A percentile compares a stretch with the other conserved stretches of the same genome.
Evolutionary conservation across 768 basidiomycete species (phyloP).

Genomic region (Lyophyllum atratum): DNA sequence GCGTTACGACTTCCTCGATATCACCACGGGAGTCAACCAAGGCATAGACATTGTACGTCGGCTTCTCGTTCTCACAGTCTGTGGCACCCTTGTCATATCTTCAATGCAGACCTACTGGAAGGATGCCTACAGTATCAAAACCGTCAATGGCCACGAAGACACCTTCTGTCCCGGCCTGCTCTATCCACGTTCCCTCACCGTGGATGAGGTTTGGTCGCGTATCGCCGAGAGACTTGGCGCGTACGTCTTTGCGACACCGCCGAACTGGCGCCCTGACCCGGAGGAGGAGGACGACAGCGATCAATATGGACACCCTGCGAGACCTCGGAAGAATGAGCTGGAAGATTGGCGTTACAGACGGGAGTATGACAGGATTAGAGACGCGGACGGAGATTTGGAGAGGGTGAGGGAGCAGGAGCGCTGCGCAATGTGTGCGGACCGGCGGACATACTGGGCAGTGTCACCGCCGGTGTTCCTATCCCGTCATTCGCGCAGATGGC

Average conservation of each 20-base stretch:
- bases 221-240: conserved; percentile 11
- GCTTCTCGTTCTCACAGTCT: background rate
- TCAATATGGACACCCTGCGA: background rate
- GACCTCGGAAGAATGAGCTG: background rate
- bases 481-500: conserved; percentile 18
- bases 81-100: background rate
- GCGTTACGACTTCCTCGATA: conserved; percentile 13
- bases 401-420: background rate
- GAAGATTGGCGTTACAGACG: background rate
- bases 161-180: conserved; percentile 15
- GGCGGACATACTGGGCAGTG: conserved; percentile 14
- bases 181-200: conserved; percentile 14
- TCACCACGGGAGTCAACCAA: conserved; percentile 11
- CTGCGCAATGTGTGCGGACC: conserved; percentile 18
- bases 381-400: background rate
- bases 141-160: conserved; percentile 3
- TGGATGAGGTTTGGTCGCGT: conserved; percentile 13
- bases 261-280: conserved; percentile 5
- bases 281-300: background rate
- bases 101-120: conserved; percentile 14
- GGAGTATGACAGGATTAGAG: background rate
- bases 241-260: conserved; percentile 14
- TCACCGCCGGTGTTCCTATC: conserved; percentile 19
- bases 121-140: conserved; percentile 9
- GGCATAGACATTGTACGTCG: conserved; percentile 12